Evolutionary conservation across 441 rosid genomes (phyloP), one percentile per base, ranked within the genome.

Genomic region (Mallotus repandus): DNA sequence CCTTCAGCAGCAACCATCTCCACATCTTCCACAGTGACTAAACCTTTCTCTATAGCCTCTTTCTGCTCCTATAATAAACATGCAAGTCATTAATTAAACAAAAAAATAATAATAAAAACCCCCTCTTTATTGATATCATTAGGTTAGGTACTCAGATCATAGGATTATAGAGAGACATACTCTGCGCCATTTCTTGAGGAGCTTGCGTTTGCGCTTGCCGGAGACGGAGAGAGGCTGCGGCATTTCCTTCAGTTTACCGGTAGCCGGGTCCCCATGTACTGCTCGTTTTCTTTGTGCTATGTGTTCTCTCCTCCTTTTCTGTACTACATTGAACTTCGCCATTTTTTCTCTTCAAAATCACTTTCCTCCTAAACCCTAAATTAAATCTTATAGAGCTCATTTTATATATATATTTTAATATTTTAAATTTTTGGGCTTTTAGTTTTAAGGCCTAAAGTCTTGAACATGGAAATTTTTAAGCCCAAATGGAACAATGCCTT

Each of bases 251-350:
- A 90, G 81, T 83, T 89, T 92, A 54, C 77, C 78, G 14, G 89
- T 86, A 15, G 68, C 11, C 15, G 93, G 90, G 63, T 94, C 95
- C 4, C 97, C 98, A 54, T 85, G 91, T n/a, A 72, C 69, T 4
- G 80, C 82, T 77, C 98, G 85, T 75, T 88, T 94, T 70, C 82
- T 82, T 35, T 78, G 73, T 4, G 88, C 84, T 78, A 81, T 83
- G 10, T 72, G 81, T 32, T 86, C 94, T 83, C 93, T 88, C 83
- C 84, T 94, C 81, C 58, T 69, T 86, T 87, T 92, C 86, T 83
- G 90, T 74, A 89, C 86, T 63, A 79, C 97, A 76, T 92, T 94
- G 86, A 86, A 92, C 55, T 91, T 88, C 21, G 95, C 95, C 98
- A 90, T 94, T 76, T 63, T 64, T 57, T 25, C 22, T 19, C 19